Conservation (phyloP, 1,284 basidiomycete species). For the Neotropicomus parvogracilis region DNA sequence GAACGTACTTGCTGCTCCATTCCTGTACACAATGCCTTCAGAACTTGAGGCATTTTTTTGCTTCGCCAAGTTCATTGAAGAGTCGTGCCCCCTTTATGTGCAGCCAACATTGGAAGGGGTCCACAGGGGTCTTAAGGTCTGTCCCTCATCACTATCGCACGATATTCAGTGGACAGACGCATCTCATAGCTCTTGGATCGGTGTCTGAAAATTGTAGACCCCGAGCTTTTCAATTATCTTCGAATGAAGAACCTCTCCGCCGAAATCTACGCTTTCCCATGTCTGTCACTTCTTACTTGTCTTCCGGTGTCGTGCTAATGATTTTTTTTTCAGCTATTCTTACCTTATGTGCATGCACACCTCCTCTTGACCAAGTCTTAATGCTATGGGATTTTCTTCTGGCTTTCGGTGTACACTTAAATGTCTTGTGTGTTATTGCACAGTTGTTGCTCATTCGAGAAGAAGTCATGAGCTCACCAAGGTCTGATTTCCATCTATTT, state of each 20-base stretch:
- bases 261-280: conserved; percentile 96
- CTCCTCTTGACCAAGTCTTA: conserved; percentile 90
- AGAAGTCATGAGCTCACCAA: conserved; percentile 80
- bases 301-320: conserved; percentile 4
- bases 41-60: conserved; percentile 96
- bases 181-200: conserved; percentile 76
- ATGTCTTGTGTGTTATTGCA: conserved; percentile 94
- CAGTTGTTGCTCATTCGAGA: conserved; percentile 88
- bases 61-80: conserved; percentile 93
- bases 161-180: background rate
- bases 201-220: conserved; percentile 88
- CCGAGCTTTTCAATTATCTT: conserved; percentile 77
- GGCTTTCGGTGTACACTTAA: conserved; percentile 93
- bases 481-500: conserved; percentile 46
- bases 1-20: conserved; percentile 97
- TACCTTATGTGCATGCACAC: conserved; percentile 94
- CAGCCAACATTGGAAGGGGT: conserved; percentile 94
- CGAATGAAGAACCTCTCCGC: conserved; percentile 93
- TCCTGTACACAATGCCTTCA: conserved; percentile 93
- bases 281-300: conserved; percentile 45
- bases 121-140: conserved; percentile 86
- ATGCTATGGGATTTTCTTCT: conserved; percentile 97
- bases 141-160: conserved; percentile 19
- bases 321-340: conserved; percentile 67
- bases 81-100: conserved; percentile 90